phyloP scores from a whole-genome alignment of 139 green algal species.

The Chlorella sp. region DNA sequence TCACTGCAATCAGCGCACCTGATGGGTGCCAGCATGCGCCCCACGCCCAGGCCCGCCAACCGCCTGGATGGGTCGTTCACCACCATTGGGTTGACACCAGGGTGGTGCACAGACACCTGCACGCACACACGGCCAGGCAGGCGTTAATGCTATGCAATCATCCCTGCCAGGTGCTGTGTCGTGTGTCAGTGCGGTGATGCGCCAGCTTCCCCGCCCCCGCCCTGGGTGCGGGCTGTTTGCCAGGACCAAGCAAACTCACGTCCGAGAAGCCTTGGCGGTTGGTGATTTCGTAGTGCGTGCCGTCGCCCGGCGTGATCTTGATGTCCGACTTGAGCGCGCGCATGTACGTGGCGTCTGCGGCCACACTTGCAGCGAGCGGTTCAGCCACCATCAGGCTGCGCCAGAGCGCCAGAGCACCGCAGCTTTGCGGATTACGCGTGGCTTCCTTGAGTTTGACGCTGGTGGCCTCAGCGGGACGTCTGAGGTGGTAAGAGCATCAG shows the following conservation, averaged over 20 bases:
- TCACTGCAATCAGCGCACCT: constrained; percentile 2
- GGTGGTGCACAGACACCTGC: constrained; percentile 12
- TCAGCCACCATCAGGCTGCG: not conserved
- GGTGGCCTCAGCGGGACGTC: too few species aligned
- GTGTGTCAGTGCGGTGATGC: not conserved
- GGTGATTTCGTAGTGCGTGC: constrained; percentile 12
- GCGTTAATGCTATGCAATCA: not conserved
- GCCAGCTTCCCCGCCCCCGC: too few species aligned
- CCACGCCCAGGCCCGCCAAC: constrained; percentile 2
- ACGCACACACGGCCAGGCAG: not conserved
- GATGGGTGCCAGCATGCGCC: not conserved
- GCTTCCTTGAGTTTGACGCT: too few species aligned
- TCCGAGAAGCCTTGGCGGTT: constrained; percentile 5
- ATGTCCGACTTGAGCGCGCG: not conserved
- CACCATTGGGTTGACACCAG: not conserved
- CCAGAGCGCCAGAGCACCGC: too few species aligned
- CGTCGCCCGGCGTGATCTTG: constrained; percentile 13
- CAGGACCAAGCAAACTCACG: not conserved
- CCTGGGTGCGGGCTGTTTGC: too few species aligned
- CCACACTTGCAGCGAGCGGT: not conserved
- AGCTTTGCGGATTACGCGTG: too few species aligned
- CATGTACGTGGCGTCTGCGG: constrained; percentile 3
- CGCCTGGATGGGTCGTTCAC: not conserved
- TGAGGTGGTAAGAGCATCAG: too few species aligned
- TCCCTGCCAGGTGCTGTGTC: not conserved